Conservation (phyloP, 257 asterid species). For the Coffea eugenioides region DNA sequence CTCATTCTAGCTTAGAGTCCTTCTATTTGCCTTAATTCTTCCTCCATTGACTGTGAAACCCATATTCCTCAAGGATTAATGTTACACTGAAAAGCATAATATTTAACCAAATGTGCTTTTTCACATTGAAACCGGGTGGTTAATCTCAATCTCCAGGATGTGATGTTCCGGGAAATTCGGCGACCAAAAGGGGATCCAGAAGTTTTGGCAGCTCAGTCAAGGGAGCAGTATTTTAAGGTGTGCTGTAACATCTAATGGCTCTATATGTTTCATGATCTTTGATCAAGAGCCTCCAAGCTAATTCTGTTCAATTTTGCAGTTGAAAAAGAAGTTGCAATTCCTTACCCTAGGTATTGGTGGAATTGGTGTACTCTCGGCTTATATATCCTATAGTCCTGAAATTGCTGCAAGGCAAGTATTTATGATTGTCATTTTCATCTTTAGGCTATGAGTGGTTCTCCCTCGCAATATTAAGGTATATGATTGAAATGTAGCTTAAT, state of each 20-base stretch:
- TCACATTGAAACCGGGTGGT: not conserved
- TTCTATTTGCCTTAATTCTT: constrained; percentile 7
- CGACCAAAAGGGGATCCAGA: constrained; percentile 76
- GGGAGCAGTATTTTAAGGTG: constrained; percentile 85
- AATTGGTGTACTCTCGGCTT: constrained; percentile 72
- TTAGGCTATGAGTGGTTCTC: not conserved
- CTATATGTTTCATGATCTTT: not conserved
- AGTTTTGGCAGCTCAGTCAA: constrained; percentile 79
- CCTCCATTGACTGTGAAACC: constrained; percentile 6
- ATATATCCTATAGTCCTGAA: constrained; percentile 78
- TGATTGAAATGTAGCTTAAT: not conserved
- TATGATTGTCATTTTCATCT: not conserved
- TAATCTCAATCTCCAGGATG: constrained; percentile 50
- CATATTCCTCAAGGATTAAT: not conserved
- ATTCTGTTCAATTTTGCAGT: constrained; percentile 38
- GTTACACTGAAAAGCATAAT: not conserved
- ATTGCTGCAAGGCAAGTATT: constrained; percentile 64
- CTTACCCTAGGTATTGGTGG: constrained; percentile 83
- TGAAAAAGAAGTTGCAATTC: constrained; percentile 73
- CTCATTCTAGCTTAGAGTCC: constrained; percentile 5
- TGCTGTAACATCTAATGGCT: not conserved
- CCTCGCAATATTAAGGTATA: not conserved
- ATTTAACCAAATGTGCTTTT: not conserved
- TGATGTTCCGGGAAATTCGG: constrained; percentile 65
- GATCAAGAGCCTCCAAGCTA: constrained; percentile 9